Base-by-base conservation (phyloP, 2,329 filamentous ascomycete species). In the Aspergillus sp. region DNA sequence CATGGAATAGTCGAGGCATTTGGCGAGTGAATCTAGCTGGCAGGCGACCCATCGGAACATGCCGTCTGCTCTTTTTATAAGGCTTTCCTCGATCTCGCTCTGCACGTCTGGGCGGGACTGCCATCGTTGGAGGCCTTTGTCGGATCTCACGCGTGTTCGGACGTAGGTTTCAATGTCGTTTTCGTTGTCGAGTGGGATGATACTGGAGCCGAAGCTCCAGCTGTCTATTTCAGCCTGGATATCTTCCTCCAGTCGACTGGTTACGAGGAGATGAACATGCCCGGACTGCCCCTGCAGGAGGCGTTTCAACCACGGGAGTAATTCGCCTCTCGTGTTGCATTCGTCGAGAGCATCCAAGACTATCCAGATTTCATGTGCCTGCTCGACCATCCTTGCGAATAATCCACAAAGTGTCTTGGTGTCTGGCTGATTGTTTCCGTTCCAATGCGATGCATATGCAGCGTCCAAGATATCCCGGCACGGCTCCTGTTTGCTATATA, bases 311-410 rank as follows among this genome's bases (percentile, higher is more conserved):
- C 33, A 36, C 11, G 33, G n/a, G 4, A 16, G 33, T 10, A 16
- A 4, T 10, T 16, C 38, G 16, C 11, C 56, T 0, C 33, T 35
- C 1, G 24, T 33, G 10, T 57, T 20, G 22, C 56, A 68, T 58
- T 71, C 68, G 49, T 71, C 69, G 3, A 70, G 53, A 4, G 67
- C 69, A 47, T 72, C 68, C 7, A 70, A 41, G 2, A 71, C n/a
- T 11, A 71, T 53, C 22, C 62, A 67, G 0, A 56, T 40, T 24
- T 42, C 11, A 16, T 36, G 4, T 10, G 11, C 33, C 11, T 13
- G 11, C 11, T 30, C 1, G 56, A 59, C 51, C 65, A 71, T 0
- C 11, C 1, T 1, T 43, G 17, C 0, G 42, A 24, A 3, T 69
- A 51, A 0, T 32, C 49, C 3, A 42, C 10, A 0, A 75, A 51